These are phyloP conservation scores for Tricholoma furcatifolium DNA, from an alignment of 768 basidiomycete species.

Conservation along the genomic window DNA sequence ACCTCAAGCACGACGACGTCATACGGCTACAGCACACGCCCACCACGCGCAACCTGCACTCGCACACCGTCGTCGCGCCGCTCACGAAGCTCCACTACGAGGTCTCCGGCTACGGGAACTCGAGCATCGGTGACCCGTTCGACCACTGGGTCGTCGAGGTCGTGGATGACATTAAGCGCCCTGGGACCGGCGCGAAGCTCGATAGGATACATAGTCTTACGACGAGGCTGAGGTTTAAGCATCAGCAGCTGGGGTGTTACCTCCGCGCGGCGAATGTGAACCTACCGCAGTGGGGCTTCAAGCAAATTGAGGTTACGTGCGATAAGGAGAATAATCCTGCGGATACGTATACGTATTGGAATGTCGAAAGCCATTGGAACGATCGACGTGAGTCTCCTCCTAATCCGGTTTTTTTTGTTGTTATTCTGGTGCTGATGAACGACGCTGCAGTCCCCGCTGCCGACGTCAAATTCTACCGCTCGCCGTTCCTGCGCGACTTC, in stretches of 20 bases:
- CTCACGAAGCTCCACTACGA: slow-evolving; percentile 88
- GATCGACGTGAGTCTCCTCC: slow-evolving; percentile 68
- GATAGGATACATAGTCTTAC: slow-evolving; percentile 86
- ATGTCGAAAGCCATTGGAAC: slow-evolving; percentile 98
- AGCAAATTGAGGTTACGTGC: slow-evolving; percentile 96
- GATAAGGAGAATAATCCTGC: slow-evolving; percentile 80
- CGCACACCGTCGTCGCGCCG: slow-evolving; percentile 85
- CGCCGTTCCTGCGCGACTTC: slow-evolving; percentile 95
- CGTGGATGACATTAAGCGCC: slow-evolving; percentile 79
- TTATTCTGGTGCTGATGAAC: too few relatives aligned
- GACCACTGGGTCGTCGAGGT: slow-evolving; percentile 95
- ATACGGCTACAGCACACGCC: slow-evolving; percentile 80
- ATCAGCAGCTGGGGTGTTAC: slow-evolving; percentile 80
- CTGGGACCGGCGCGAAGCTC: slow-evolving; percentile 40
- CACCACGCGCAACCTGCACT: slow-evolving; percentile 90
- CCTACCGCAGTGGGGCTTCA: slow-evolving; percentile 98
- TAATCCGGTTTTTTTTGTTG: too few relatives aligned
- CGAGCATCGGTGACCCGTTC: slow-evolving; percentile 80
- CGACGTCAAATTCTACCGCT: slow-evolving; percentile 78
- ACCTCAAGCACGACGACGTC: slow-evolving; percentile 70
- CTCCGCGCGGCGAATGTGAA: slow-evolving; percentile 84
- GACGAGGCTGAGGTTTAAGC: slow-evolving; percentile 83
- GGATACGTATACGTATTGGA: slow-evolving; percentile 93
- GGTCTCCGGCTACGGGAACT: slow-evolving; percentile 92
- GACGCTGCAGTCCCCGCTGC: slow-evolving; percentile 82